These are phyloP conservation scores for Pyrus communis DNA, from an alignment of 306 rosid genomes.

Conservation along the genomic window DNA sequence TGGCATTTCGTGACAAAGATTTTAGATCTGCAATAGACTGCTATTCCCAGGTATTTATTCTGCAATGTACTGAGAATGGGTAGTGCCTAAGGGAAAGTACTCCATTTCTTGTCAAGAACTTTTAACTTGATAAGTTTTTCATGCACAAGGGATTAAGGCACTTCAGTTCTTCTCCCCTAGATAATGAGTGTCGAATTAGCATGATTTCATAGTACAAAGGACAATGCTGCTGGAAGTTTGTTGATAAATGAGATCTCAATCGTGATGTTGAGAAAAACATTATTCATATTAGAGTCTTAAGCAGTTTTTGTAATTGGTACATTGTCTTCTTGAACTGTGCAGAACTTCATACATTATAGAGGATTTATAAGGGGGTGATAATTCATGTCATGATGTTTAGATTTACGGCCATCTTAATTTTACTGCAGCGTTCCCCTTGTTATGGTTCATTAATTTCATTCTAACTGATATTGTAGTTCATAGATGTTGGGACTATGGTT, in stretches of 20 bases:
- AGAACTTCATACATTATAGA: not conserved
- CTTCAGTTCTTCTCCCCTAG: not conserved
- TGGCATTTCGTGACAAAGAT: conserved; percentile 72
- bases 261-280: not conserved
- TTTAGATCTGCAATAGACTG: conserved; percentile 56
- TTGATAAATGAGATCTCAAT: not conserved
- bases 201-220: not conserved
- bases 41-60: conserved; percentile 51
- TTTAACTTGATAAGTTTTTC: not conserved
- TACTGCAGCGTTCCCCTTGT: not conserved
- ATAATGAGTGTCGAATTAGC: not conserved
- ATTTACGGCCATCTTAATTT: not conserved
- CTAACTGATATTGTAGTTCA: conserved; percentile 33
- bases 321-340: not conserved
- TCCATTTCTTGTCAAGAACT: not conserved
- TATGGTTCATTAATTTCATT: not conserved
- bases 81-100: not conserved
- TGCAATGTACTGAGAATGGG: not conserved
- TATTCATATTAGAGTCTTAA: not conserved
- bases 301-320: not conserved
- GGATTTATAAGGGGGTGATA: not conserved
- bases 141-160: not conserved
- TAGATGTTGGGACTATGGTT: conserved; percentile 62
- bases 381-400: not conserved
- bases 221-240: not conserved